Base-by-base conservation (phyloP, 306 rosid genomes). In the Lablab purpureus region DNA sequence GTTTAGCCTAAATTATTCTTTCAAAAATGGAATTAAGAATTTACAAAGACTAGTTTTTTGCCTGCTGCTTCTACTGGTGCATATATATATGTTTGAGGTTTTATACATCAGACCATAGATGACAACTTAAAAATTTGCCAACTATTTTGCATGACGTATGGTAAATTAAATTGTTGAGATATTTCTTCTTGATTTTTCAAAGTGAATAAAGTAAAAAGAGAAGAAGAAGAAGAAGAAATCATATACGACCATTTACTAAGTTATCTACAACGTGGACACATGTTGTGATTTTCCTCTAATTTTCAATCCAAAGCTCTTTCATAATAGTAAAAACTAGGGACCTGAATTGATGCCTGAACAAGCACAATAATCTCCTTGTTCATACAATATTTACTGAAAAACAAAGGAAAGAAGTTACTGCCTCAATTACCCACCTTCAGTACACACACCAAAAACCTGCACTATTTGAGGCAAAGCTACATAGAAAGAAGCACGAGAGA, bases 371-470 rank as follows among this genome's bases (percentile, higher is more conserved):
- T 79, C 45, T 67, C 22, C 17, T n/a, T 4, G 45, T 22, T 13
- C 74, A 74, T 60, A 19, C 27, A 56, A 27, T 19, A 36, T 21
- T 17, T 10, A 9, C 34, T 0, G n/a, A 46, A 30, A 73, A 50
- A 25, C 40, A 51, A 71, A 71, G 21, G 37, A 22, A 47, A 34
- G 5, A 63, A 71, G 55, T 76, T 81, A 67, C 41, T 37, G 27
- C 41, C 80, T 76, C 32, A 41, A 66, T 67, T 73, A 49, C 73
- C 52, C 37, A 21, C 65, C 71, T 47, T 72, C 50, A 30, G 54
- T 50, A 56, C 59, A 78, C 74, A 67, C 67, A 85, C 84, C 82
- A 75, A 69, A 36, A 40, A 50, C 74, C 84, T 58, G 78, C 63
- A 52, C 78, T 17, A n/a, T 69, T 72, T 58, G n/a, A 50, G 43